These are phyloP conservation scores for Sorghum bicolor DNA, from an alignment of 176 grass and related monocot genomes.

Conservation along the genomic window Sorghum_bicolor_NCBIv3 NC_012870.2:8934001-8934500, in stretches of 20 bases:
- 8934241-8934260: not conserved
- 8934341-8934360: not conserved
- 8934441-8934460: no score
- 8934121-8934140: not conserved
- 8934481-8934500: no score
- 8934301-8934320: not conserved
- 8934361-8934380: no score
- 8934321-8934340: not conserved
- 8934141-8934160: not conserved
- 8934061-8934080: constrained; percentile 24
- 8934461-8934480: no score
- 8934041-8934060: constrained; percentile 43
- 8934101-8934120: not conserved
- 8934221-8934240: not conserved
- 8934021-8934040: constrained; percentile 31
- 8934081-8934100: not conserved
- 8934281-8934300: not conserved
- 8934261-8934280: not conserved
- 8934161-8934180: not conserved
- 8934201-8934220: not conserved
- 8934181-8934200: not conserved
- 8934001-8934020: constrained; percentile 39
- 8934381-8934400: no score
- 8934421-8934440: no score
- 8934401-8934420: no score